Evolutionary conservation across 805 yeast genomes (phyloP).

Genomic region (Scheffersomyces spartinae): DNA sequence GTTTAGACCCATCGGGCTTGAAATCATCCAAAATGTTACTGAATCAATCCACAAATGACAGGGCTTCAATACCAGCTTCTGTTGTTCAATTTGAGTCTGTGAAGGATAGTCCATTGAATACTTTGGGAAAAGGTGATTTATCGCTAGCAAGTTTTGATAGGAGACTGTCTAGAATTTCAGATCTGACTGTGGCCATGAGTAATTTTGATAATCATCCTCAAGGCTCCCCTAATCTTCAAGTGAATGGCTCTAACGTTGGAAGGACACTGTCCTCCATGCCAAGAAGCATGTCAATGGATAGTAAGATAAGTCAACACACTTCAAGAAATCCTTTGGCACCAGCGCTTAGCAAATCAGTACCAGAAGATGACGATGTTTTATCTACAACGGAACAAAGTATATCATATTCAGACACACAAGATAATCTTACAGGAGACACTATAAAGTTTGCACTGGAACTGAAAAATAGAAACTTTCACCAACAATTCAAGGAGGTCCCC

Average conservation of each 20-base stretch:
- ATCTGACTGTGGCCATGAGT: slow-evolving; percentile 5
- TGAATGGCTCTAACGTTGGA: too few relatives aligned
- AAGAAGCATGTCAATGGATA: too few relatives aligned
- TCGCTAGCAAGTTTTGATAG: slow-evolving; percentile 17
- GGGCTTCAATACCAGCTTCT: too few relatives aligned
- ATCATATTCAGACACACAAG: slow-evolving; percentile 1
- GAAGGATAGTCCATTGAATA: slow-evolving; percentile 32
- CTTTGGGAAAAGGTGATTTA: slow-evolving; percentile 40
- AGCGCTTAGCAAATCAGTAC: neutral
- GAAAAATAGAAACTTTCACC: slow-evolving; percentile 50
- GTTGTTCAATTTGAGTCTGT: slow-evolving; percentile 38
- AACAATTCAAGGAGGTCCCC: slow-evolving; percentile 41
- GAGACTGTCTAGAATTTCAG: slow-evolving; percentile 1
- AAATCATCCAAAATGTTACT: too few relatives aligned
- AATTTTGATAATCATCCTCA: slow-evolving; percentile 8
- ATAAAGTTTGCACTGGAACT: slow-evolving; percentile 33
- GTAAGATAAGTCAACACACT: too few relatives aligned
- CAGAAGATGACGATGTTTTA: neutral
- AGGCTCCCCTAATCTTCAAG: too few relatives aligned
- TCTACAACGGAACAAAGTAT: neutral
- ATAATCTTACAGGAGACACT: slow-evolving; percentile 6
- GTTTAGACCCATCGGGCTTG: too few relatives aligned
- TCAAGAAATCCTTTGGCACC: slow-evolving; percentile 1
- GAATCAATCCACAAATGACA: too few relatives aligned
- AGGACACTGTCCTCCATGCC: too few relatives aligned